Base-by-base conservation (phyloP, 2,329 filamentous ascomycete genomes). In the Septoria petroselini region DNA sequence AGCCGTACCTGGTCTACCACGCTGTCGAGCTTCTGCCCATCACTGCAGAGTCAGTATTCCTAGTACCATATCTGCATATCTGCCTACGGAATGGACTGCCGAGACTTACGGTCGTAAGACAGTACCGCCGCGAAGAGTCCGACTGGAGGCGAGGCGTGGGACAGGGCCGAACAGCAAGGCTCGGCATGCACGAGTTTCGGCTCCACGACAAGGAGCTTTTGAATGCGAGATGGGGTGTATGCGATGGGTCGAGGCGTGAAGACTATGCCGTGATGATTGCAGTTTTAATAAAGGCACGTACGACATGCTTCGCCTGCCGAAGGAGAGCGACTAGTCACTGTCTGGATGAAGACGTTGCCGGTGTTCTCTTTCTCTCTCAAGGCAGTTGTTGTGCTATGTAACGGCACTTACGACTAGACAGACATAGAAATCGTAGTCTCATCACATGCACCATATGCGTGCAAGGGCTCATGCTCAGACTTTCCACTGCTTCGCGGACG, bases 21-120 rank as follows among this genome's bases (percentile, higher is more conserved):
- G 61, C 74, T 38, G 71, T 79, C 12, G 77, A 78, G 1, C 77
- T 77, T 12, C 58, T 80, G 18, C 76, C 76, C 3, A 62, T 76
- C 33, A 63, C 65, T 18, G 66, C 73, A 31, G 62, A 63, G 1
- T 69, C 68, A n/a, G n/a, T n/a, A n/a, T n/a, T n/a, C n/a, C n/a
- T n/a, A n/a, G n/a, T n/a, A n/a, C n/a, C n/a, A n/a, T n/a, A n/a
- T n/a, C n/a, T n/a, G n/a, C n/a, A n/a, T n/a, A n/a, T n/a, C n/a
- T n/a, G n/a, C n/a, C n/a, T n/a, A n/a, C n/a, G n/a, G n/a, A n/a
- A n/a, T n/a, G n/a, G n/a, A n/a, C n/a, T n/a, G n/a, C n/a, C n/a
- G n/a, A n/a, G n/a, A n/a, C 33, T 37, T 8, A 14, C 17, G 33
- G 7, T 18, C 18, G 14, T 37, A n/a, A 8, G 33, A 37, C 4